Conservation (phyloP, 768 basidiomycete genomes). For the Albatrellus ellisii region DNA sequence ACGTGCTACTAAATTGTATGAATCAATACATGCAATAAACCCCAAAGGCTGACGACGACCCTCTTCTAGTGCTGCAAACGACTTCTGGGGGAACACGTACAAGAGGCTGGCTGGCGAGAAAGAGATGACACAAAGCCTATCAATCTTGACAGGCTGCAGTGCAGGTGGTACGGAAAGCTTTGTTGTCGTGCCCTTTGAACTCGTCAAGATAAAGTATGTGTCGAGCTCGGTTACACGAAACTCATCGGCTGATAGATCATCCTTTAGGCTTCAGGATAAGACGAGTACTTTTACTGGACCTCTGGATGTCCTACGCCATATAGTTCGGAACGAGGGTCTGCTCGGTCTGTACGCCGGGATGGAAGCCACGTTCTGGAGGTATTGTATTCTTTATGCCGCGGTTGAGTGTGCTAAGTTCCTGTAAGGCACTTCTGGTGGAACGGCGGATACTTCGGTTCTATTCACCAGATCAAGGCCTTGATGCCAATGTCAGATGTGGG, state of each 20-base stretch:
- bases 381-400: slow-evolving; percentile 8
- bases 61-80: slow-evolving; percentile 55
- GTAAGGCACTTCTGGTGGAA: slow-evolving; percentile 80
- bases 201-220: slow-evolving; percentile 73
- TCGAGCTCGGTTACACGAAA: too few relatives aligned
- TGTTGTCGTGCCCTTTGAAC: slow-evolving; percentile 93
- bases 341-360: slow-evolving; percentile 88
- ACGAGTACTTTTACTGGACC: slow-evolving; percentile 83
- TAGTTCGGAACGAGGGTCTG: slow-evolving; percentile 65
- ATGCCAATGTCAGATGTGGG: slow-evolving; percentile 79
- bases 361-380: slow-evolving; percentile 98
- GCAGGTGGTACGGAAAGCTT: slow-evolving; percentile 96
- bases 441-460: slow-evolving; percentile 91
- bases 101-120: slow-evolving; percentile 44
- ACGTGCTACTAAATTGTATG: slow-evolving; percentile 90
- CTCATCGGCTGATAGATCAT: too few relatives aligned
- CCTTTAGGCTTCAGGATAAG: slow-evolving; percentile 77
- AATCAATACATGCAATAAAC: slow-evolving; percentile 6
- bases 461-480: slow-evolving; percentile 69
- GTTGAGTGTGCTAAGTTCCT: background rate
- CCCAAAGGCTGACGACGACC: background rate
- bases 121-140: slow-evolving; percentile 84
- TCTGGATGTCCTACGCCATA: slow-evolving; percentile 76
- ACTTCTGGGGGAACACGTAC: slow-evolving; percentile 90
- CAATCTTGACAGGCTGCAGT: slow-evolving; percentile 80